phyloP scores from a whole-genome alignment of 495 filamentous ascomycete species.

The Pyrenula massariospora region DNA sequence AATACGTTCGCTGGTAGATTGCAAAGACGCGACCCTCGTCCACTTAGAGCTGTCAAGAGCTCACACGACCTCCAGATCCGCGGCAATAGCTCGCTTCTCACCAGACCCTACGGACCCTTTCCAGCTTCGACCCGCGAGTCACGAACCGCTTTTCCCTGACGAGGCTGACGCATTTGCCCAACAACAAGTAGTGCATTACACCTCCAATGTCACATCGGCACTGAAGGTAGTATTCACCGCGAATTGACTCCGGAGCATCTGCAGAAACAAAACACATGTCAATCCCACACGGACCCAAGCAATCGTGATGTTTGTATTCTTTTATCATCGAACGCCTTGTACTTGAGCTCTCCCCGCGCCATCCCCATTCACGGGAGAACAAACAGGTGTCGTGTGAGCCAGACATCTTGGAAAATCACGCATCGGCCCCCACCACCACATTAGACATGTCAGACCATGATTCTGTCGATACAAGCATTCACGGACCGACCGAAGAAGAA shows the following conservation, averaged over 20 bases:
- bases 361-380: background rate
- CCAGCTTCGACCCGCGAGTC: background rate
- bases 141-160: background rate
- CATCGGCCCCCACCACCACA: background rate
- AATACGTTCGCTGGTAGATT: background rate
- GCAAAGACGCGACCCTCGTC: background rate
- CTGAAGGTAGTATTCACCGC: background rate
- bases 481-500: background rate
- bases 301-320: background rate
- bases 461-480: background rate
- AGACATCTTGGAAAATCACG: background rate
- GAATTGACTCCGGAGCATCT: background rate
- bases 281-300: background rate
- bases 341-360: background rate
- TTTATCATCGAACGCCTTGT: background rate
- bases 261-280: background rate
- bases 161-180: background rate
- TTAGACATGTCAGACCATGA: background rate
- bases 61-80: background rate
- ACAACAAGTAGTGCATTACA: background rate
- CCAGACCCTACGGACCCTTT: background rate
- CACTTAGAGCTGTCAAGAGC: background rate
- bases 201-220: background rate
- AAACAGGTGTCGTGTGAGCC: background rate
- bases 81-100: background rate